Base-by-base conservation (phyloP, 2,329 filamentous ascomycete species). In the Alternaria sp. region DNA sequence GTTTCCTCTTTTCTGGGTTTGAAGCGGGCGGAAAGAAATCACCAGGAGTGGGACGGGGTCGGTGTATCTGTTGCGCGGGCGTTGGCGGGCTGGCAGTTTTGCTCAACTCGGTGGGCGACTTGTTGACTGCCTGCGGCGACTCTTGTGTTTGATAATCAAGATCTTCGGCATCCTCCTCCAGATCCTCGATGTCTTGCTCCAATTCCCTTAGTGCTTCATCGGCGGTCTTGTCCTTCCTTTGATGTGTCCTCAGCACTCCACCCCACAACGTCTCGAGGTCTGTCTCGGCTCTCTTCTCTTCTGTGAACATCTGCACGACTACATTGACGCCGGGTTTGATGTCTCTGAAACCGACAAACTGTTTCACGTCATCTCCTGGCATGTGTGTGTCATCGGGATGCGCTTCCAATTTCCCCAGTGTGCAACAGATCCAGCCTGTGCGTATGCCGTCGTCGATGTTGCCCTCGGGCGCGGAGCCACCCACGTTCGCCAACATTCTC, bases 371-470 rank as follows among this genome's bases (percentile, higher is more conserved):
- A 7, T 71, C 72, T 1, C 72, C 74, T 3, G 72, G 73, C 67
- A 77, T 73, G 12, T 74, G 64, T 12, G 59, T 74, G 25, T 79
- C 77, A 32, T 80, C 71, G 5, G 78, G 70, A n/a, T 85, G 83
- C 21, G 87, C 86, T 46, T 90, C 87, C 1, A 93, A 85, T 15
- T 87, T 87, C 5, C 92, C 93, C 10, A 96, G 87, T 76, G 97
- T 96, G 64, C 98, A 92, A 80, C 96, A 99, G 19, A 99, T 91
- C 96, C 96, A 99, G 10, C 93, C 94, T 1, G 95, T 97, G 12
- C 91, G 90, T 56, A 97, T 92, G 3, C 94, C 95, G 74, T 97
- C 93, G 71, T 97, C 94, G 2, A 86, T 83, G 51, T 86, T 86
- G 13, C 86, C 85, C 11, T 88, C 87, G 6, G 88, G 84, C 17